phyloP scores from a whole-genome alignment of 306 rosid species.

The Cyclanthera cordifolia region DNA sequence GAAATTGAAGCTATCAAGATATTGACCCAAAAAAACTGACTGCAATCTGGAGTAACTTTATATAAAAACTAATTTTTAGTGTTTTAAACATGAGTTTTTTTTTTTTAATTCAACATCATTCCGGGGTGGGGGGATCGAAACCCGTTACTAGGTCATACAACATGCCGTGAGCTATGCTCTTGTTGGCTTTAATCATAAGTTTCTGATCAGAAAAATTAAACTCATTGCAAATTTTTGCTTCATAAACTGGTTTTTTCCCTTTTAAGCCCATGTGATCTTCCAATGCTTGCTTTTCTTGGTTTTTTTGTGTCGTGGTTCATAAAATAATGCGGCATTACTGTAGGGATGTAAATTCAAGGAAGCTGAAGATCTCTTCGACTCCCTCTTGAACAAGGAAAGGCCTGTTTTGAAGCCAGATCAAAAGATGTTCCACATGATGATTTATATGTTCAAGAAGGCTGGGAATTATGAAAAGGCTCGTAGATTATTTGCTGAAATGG shows the following conservation, averaged over 20 bases:
- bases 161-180: too few species aligned
- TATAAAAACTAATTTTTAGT: too few species aligned
- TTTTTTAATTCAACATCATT: too few species aligned
- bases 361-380: slow-evolving; percentile 69
- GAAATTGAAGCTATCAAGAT: neutral
- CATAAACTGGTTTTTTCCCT: neutral
- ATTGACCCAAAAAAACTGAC: neutral
- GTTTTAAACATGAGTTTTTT: neutral
- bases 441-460: slow-evolving; percentile 81
- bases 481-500: slow-evolving; percentile 60
- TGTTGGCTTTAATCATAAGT: neutral
- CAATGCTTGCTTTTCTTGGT: slow-evolving; percentile 1
- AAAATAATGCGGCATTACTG: slow-evolving; percentile 16
- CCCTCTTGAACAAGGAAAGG: slow-evolving; percentile 52
- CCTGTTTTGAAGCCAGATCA: slow-evolving; percentile 76
- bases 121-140: too few species aligned
- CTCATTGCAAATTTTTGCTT: neutral
- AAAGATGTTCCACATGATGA: slow-evolving; percentile 91
- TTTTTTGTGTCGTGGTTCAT: slow-evolving; percentile 17
- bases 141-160: too few species aligned
- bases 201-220: neutral
- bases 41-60: neutral
- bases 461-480: slow-evolving; percentile 86
- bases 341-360: slow-evolving; percentile 72
- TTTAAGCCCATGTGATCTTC: neutral